Conservation (phyloP, 306 rosid species). For the Cucumis melo region DNA sequence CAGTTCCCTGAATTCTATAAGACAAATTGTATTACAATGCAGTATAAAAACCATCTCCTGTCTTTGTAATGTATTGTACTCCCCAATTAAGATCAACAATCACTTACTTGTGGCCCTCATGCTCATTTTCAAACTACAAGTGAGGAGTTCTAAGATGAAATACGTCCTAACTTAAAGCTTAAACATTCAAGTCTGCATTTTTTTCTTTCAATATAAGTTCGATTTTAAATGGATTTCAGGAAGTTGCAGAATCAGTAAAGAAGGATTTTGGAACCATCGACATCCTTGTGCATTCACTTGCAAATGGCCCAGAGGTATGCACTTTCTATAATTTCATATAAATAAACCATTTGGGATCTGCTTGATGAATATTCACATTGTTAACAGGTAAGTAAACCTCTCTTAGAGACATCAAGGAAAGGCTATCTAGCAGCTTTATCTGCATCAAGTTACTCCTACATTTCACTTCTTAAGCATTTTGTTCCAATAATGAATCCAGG, state of each 20-base stretch:
- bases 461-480: slow-evolving; percentile 81
- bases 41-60: neutral
- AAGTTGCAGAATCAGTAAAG: slow-evolving; percentile 79
- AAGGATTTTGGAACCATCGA: slow-evolving; percentile 91
- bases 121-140: neutral
- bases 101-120: neutral
- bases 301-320: slow-evolving; percentile 93
- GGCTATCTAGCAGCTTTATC: slow-evolving; percentile 99
- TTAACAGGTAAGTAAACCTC: slow-evolving; percentile 70
- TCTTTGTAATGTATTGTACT: neutral
- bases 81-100: neutral
- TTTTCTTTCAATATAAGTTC: neutral
- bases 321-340: neutral
- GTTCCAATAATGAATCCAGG: slow-evolving; percentile 88
- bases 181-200: neutral
- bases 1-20: neutral
- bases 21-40: neutral
- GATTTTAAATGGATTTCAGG: slow-evolving; percentile 26
- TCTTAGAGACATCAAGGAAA: slow-evolving; percentile 87
- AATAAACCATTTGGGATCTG: neutral
- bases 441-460: slow-evolving; percentile 90
- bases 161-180: neutral
- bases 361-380: slow-evolving; percentile 9
- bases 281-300: slow-evolving; percentile 96
- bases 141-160: neutral